Evolutionary conservation across 805 yeast genomes (phyloP).

Genomic region (Dipodascus albidus): DNA sequence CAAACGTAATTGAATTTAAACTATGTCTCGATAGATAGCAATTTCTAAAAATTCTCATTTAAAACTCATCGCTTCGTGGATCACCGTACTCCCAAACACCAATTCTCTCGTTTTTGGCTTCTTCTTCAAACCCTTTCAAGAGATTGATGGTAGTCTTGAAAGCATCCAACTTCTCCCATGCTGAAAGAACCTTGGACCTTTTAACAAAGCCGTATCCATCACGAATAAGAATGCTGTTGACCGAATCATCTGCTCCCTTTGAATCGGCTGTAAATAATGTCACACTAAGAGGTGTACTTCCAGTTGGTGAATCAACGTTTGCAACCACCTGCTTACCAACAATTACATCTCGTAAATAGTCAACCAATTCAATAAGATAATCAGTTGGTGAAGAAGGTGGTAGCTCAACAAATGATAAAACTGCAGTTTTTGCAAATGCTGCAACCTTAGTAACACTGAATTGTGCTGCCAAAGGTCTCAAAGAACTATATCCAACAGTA

Average conservation of each 20-base stretch:
- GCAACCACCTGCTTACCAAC: conserved; percentile 45
- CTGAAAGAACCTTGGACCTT: conserved; percentile 15
- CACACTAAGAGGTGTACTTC: conserved; percentile 28
- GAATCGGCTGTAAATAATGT: conserved; percentile 47
- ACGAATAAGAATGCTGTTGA: conserved; percentile 46
- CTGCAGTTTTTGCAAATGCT: conserved; percentile 45
- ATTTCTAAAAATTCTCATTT: no score
- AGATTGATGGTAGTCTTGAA: conserved; percentile 29
- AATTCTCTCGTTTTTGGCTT: conserved; percentile 37
- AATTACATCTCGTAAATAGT: conserved; percentile 40
- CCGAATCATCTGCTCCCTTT: conserved; percentile 42
- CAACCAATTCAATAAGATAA: conserved; percentile 43
- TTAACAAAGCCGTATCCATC: conserved; percentile 49
- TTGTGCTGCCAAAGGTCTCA: conserved; percentile 42
- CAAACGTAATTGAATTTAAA: no score
- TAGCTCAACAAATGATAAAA: conserved; percentile 39
- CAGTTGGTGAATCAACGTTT: conserved; percentile 30
- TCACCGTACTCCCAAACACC: conserved; percentile 78
- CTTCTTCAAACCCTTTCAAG: conserved; percentile 33
- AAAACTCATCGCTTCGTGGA: conserved; percentile 42
- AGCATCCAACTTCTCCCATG: conserved; percentile 24
- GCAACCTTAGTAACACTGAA: conserved; percentile 32
- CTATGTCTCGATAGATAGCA: no score
- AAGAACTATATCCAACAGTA: conserved; percentile 31
- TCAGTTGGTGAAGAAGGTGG: conserved; percentile 49